Evolutionary conservation across 768 basidiomycete genomes (phyloP), one percentile per base, ranked within the genome.

Genomic region (Rickenella mellea): DNA sequence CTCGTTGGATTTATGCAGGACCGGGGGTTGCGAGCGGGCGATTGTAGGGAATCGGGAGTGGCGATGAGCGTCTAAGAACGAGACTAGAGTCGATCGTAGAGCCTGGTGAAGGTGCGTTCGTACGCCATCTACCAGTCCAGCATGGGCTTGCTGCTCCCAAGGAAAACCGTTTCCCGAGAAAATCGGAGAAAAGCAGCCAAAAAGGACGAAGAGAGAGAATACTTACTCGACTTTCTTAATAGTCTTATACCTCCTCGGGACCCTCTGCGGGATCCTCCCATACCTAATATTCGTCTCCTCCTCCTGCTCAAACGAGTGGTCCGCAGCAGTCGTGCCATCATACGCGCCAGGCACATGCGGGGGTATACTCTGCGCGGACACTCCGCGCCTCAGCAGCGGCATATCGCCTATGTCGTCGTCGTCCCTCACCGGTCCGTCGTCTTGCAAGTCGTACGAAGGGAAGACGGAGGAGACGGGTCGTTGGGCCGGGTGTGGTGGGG

Each of bases 231-330:
- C 86, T 56, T 78, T 80, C 68, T 96, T 97, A 58, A 91, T 79
- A 0, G 93, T 98, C 70, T 93, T 94, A 69, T 91, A 80, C 40
- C 93, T 66, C 37, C 94, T 66, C 0, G 90, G 83, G 1, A 96
- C 85, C 19, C 92, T 73, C 55, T 92, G 88, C 0, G 94, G 93
- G 44, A 96, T 91, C 9, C 82, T 68, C 0, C 94, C 93, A 56
- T 94, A 97, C 15, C 89, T 71, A 44, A 87, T 86, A 47, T 84
- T 82, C 53, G 54, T 73, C 36, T 70, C 70, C n/a, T 36, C 48
- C 15, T 51, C 53, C 6, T 56, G 53, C 15, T 72, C 66, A n/a
- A n/a, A n/a, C n/a, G n/a, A n/a, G 15, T 65, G 44, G 7, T 40
- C 52, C 27, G 57, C 48, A 33, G 56, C 48, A 28, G 46, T 56